Percentiles rank a stretch among this genome's conserved stretches.
These are phyloP conservation scores for Aspergillus sclerotiicarbonarius DNA, from an alignment of 495 filamentous ascomycete species.

Conservation along the genomic window DNA sequence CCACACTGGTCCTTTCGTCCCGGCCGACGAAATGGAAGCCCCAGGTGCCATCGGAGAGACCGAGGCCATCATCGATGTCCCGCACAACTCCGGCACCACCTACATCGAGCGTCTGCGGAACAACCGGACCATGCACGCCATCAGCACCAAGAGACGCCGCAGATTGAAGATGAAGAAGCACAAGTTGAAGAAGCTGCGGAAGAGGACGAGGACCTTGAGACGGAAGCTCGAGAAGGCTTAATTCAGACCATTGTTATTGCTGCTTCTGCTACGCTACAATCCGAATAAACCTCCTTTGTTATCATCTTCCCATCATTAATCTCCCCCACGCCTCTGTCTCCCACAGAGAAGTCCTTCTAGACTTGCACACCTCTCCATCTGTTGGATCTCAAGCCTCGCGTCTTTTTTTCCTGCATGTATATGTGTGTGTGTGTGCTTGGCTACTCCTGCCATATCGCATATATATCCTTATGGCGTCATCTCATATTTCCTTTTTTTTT, in stretches of 20 bases:
- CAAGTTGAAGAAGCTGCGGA: conserved; percentile 99
- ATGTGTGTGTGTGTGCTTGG: not conserved
- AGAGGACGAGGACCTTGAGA: conserved; percentile 82
- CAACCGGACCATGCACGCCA: conserved; percentile 52
- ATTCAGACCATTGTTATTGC: conserved; percentile 4
- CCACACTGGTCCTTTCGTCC: conserved; percentile 41
- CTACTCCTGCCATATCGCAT: not conserved
- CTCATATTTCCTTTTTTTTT: conserved; percentile 3
- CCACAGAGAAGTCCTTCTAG: not conserved
- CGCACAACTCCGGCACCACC: conserved; percentile 30
- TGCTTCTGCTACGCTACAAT: not conserved
- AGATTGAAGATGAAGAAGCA: conserved; percentile 99
- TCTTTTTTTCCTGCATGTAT: not conserved
- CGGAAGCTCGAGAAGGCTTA: conserved; percentile 72
- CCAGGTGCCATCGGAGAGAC: conserved; percentile 24
- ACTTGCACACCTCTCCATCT: not conserved
- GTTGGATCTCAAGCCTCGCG: not conserved
- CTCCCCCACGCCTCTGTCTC: not conserved
- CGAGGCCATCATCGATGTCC: conserved; percentile 35
- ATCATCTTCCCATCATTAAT: not conserved
- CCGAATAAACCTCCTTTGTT: not conserved
- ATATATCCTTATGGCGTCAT: not conserved
- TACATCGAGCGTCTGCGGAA: conserved; percentile 43
- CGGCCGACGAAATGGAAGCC: conserved; percentile 34
- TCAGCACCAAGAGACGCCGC: conserved; percentile 84